Conservation (phyloP, 176 grass and related monocot species). For the Avena sativa region DNA sequence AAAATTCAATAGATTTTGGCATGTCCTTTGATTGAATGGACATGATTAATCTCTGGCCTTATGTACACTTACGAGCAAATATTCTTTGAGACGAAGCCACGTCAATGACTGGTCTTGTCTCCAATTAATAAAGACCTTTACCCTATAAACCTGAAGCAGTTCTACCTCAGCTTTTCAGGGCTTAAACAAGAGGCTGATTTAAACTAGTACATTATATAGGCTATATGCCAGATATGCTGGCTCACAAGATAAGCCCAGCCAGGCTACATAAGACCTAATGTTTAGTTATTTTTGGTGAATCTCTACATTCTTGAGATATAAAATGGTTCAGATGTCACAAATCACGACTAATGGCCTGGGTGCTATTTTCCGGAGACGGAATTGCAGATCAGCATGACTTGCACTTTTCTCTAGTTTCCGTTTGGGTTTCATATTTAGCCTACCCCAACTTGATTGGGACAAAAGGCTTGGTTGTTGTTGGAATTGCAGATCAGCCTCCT, state of each 20-base stretch:
- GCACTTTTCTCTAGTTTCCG: too few species aligned
- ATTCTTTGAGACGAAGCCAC: background rate
- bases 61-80: conserved; percentile 1
- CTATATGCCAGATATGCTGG: background rate
- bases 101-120: background rate
- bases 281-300: background rate
- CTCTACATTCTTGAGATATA: conserved; percentile 2
- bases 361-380: conserved; percentile 1
- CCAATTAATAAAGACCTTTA: background rate
- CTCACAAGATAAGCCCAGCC: background rate
- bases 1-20: background rate
- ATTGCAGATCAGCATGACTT: too few species aligned
- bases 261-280: background rate
- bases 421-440: too few species aligned
- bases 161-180: background rate
- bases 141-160: background rate
- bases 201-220: conserved; percentile 11
- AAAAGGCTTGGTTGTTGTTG: too few species aligned
- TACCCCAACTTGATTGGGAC: too few species aligned
- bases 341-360: background rate
- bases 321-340: background rate
- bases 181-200: background rate
- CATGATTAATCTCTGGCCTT: background rate
- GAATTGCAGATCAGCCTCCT: too few species aligned
- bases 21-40: background rate